Base-by-base conservation (phyloP, 176 grass and related monocot genomes). In the Miscanthus lutarioriparius region DNA sequence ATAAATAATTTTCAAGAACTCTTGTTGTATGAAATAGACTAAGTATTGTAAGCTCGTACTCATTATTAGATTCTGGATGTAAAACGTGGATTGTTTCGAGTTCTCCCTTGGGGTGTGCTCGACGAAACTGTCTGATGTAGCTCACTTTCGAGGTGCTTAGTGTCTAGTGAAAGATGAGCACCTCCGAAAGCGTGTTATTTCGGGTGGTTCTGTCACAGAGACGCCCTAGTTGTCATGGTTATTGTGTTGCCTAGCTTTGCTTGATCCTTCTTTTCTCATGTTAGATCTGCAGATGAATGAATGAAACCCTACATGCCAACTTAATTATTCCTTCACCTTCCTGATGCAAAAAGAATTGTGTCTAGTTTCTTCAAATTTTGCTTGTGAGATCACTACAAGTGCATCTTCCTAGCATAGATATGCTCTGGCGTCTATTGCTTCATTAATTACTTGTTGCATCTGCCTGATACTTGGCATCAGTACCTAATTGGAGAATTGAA, bases 241-340 rank as follows among this genome's bases (percentile, higher is more conserved):
- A 39, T 78, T 48, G 61, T 27, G 37, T 27, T 80, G 44, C 7
- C 6, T 68, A 35, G 19, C 4, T 47, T 79, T 77, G 51, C 25
- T 53, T 67, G 33, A 2, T 67, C 10, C 15, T 19, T 62, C 26
- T 56, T 70, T 80, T 32, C 82, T 43, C n/a, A 43, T 54, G 15
- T 25, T 81, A 64, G 49, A 85, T 85, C 77, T 71, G 51, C 61
- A 25, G 38, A 64, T 74, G 45, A 80, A 80, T 22, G 66, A 70
- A 44, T 84, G 75, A 36, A 27, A 35, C 61, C 44, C 81, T 74
- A 79, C 5, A 51, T 51, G 48, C 19, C 16, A 51, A 51, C 16
- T 51, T 51, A 51, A 51, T 6, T 6, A 51, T 51, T 51, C 15
- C 7, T 30, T 38, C 49, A 28, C 17, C 23, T 66, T 23, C 9